Conservation (phyloP, 345 rosid genomes). For the Erodium maritimum region DNA sequence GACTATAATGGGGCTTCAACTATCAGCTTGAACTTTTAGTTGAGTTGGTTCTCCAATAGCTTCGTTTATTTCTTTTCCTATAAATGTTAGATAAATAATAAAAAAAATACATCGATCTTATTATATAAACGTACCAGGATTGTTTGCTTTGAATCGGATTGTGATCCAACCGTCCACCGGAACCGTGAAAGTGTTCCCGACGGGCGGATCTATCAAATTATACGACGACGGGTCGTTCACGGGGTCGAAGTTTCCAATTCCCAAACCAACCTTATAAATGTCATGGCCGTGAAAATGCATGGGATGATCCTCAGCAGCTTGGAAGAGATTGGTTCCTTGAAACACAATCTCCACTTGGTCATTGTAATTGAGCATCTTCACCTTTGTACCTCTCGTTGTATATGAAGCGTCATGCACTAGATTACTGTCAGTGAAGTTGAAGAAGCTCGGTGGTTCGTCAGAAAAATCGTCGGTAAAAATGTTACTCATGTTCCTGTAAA, state of each 20-base stretch:
- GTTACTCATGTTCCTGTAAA: slow-evolving; percentile 3
- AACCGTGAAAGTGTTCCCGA: slow-evolving; percentile 4
- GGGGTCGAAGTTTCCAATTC: slow-evolving; percentile 3
- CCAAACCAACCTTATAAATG: slow-evolving; percentile 6
- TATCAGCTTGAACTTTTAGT: too few relatives aligned
- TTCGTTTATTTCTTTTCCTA: too few relatives aligned
- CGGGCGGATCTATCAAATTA: slow-evolving; percentile 9
- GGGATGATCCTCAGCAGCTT: not conserved
- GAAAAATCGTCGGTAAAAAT: not conserved
- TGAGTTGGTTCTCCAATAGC: too few relatives aligned
- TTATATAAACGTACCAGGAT: too few relatives aligned
- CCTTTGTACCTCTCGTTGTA: slow-evolving; percentile 4
- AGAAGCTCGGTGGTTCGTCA: not conserved
- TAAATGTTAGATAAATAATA: too few relatives aligned
- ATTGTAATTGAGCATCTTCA: slow-evolving; percentile 1
- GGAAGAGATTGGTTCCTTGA: slow-evolving; percentile 5
- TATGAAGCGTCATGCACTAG: too few relatives aligned
- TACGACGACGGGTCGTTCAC: not conserved
- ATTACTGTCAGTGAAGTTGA: not conserved
- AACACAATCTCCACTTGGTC: slow-evolving; percentile 7
- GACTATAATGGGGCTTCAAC: too few relatives aligned
- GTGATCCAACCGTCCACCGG: slow-evolving; percentile 9
- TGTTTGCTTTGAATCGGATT: slow-evolving; percentile 10
- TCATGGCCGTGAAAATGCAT: slow-evolving; percentile 11
- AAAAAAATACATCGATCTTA: too few relatives aligned